Base-by-base conservation (phyloP, 148 eudicot genomes). In the Rhododendron molle region DNA sequence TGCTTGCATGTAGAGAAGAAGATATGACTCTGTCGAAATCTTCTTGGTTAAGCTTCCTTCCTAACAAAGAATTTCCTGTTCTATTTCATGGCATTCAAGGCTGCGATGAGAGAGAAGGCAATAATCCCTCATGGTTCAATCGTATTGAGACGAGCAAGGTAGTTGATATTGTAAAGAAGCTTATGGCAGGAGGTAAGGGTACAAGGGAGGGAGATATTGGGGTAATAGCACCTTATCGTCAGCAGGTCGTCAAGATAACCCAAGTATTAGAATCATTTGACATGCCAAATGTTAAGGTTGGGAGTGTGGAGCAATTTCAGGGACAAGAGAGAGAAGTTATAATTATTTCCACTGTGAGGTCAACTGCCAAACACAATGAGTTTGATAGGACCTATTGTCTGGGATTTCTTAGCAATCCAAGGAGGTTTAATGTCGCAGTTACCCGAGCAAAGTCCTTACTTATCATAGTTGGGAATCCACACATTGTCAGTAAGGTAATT, bases 121-220 rank as follows among this genome's bases (percentile, higher is more conserved):
- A 85, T 85, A 91, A 94, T 65, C 97, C 98, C 2, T 95, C 98
- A 69, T 95, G 98, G 98, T 95, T 95, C 82, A 95, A 95, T 50
- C 91, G 97, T 20, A 91, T 91, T 50, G 98, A 95, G 87, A 95
- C 94, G 18, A 95, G 97, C 91, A 90, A 92, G 88, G 93, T 93
- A 5, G 96, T 90, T 58, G 94, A 94, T 84, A 88, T 90, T 12
- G 88, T 93, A 15, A 86, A 86, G 76, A 83, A 92, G 81, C 89
- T 95, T 81, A 83, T 82, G 30, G 91, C 67, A 12, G 56, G 73
- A 73, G 47, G 47, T 44, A 77, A 89, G 3, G 92, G 88, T 38
- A 34, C 92, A 13, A 38, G 81, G 52, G 92, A 88, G 82, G 89
- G 85, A 78, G 93, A 90, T 54, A 93, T 94, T 78, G 98, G 98